phyloP scores from a whole-genome alignment of 192 early-diverging fungal species.

The Entomortierella parvispora region DNA sequence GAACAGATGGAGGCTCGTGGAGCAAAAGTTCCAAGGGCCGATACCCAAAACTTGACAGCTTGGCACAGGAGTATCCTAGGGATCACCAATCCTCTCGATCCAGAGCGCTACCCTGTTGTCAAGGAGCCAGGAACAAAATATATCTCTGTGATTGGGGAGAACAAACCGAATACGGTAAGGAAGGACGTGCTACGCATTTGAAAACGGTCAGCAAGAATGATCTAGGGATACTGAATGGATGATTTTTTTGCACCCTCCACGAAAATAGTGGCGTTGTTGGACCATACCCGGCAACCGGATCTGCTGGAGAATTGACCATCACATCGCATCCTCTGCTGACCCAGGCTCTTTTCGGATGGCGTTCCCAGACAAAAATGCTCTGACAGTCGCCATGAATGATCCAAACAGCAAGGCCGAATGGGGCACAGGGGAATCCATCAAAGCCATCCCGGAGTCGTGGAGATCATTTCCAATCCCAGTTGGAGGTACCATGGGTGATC shows the following conservation, averaged over 20 bases:
- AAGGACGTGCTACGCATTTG: neutral
- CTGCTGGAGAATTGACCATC: conserved; percentile 13
- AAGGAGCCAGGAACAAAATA: neutral
- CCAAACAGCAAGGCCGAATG: neutral
- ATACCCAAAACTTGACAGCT: neutral
- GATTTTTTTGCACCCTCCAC: too few species aligned
- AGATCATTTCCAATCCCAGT: conserved; percentile 1
- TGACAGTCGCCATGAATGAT: neutral
- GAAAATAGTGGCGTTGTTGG: neutral
- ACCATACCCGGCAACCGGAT: conserved; percentile 11
- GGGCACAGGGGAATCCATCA: neutral
- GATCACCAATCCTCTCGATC: conserved; percentile 1
- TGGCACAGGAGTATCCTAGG: conserved; percentile 5
- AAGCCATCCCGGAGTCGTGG: conserved; percentile 1
- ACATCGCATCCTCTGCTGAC: neutral
- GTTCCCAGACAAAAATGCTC: neutral
- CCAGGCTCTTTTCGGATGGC: neutral
- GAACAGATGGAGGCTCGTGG: neutral
- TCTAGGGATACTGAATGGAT: too few species aligned
- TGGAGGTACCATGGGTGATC: conserved; percentile 9
- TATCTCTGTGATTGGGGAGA: neutral
- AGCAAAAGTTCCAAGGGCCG: neutral
- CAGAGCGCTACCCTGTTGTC: neutral
- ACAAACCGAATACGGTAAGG: conserved; percentile 8
- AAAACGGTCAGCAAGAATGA: too few species aligned